A percentile compares a stretch with the other conserved stretches of the same genome.
phyloP scores from a whole-genome alignment of 441 rosid genomes.

The Lepidium campestre region DNA sequence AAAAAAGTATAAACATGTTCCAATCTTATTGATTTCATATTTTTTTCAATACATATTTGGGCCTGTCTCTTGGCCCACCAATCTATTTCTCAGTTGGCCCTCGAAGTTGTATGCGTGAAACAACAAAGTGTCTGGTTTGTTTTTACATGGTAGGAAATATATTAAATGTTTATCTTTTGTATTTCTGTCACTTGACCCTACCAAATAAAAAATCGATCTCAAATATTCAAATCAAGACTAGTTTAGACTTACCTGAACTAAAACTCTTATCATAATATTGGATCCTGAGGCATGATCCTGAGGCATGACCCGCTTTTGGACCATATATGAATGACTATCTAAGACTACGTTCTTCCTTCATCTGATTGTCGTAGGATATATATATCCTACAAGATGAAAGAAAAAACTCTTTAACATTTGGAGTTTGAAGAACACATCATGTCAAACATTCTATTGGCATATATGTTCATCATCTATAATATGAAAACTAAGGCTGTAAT shows the following conservation, averaged over 20 bases:
- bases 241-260: neutral
- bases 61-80: constrained; percentile 26
- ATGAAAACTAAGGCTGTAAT: no score
- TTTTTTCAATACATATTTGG: neutral
- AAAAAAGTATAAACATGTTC: neutral
- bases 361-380: no score
- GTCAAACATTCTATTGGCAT: no score
- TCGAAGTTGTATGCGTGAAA: constrained; percentile 16
- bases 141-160: constrained; percentile 9
- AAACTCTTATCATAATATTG: neutral
- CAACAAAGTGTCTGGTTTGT: constrained; percentile 28
- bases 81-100: constrained; percentile 13
- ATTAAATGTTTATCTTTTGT: neutral
- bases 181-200: constrained; percentile 20
- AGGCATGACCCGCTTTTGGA: no score
- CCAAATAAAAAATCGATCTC: neutral
- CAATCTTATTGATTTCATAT: neutral
- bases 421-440: no score
- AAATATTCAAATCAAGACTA: neutral
- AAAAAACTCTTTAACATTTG: no score
- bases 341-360: no score
- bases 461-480: no score
- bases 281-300: no score
- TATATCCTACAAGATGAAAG: no score
- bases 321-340: no score